Conservation (phyloP, 306 rosid species). For the Quercus robur region DNA sequence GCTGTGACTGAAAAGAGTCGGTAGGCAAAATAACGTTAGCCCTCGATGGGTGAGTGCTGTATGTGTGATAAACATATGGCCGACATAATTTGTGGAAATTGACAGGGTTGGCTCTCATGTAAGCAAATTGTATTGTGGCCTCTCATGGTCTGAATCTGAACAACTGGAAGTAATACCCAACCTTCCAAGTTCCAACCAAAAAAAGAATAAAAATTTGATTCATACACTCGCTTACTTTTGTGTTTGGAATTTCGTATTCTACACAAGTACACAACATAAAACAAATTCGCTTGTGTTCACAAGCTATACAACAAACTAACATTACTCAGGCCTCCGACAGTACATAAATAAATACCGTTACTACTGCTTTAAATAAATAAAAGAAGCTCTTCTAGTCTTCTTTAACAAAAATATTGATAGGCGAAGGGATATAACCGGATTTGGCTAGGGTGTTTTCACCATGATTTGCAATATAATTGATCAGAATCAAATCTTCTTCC, state of each 20-base stretch:
- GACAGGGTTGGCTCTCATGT: not conserved
- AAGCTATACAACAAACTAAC: no score
- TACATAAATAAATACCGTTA: not conserved
- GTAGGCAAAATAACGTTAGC: constrained; percentile 75
- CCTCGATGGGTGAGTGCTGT: constrained; percentile 52
- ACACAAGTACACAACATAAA: no score
- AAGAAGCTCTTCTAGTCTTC: no score
- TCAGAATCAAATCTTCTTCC: constrained; percentile 93
- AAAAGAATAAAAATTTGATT: no score
- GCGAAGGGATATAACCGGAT: constrained; percentile 56
- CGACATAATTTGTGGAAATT: constrained; percentile 24
- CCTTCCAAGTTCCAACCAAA: no score
- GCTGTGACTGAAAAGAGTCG: constrained; percentile 23
- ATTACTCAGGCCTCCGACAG: no score
- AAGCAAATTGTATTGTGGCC: no score
- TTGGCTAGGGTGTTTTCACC: constrained; percentile 94
- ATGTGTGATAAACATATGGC: constrained; percentile 96
- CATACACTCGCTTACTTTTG: no score
- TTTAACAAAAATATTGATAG: not conserved
- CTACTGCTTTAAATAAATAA: not conserved
- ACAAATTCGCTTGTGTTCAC: no score
- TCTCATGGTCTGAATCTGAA: no score
- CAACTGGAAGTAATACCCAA: no score
- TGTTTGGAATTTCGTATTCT: no score
- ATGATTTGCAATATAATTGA: constrained; percentile 87